Evolutionary conservation across 345 rosid genomes (phyloP), one percentile per base, ranked within the genome.

Genomic region (Salix exigua): DNA sequence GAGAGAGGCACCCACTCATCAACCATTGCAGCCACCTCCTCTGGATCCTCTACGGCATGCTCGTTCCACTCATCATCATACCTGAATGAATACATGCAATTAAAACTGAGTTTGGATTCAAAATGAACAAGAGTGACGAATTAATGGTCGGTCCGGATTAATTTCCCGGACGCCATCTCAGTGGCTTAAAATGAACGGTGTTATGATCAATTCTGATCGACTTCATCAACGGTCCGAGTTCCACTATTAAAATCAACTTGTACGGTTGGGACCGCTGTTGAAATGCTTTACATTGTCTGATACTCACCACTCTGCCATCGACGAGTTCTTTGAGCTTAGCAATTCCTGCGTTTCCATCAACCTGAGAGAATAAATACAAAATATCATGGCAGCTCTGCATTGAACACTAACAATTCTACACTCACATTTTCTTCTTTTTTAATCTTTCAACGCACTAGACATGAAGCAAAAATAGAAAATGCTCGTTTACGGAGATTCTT

Each of bases 21-120:
- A 75, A 94, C 97, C 90, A 86, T 78, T 6, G 93, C 83, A 74
- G 89, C 94, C 26, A 92, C 75, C 70, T 82, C 89, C 63, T 89
- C 97, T 50, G 96, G 97, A 85, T 91, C 79, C 30, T 90, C 88
- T 26, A 88, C 86, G 0, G 92, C 89, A 77, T 92, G 91, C 81
- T 84, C 86, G 68, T 79, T 87, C 97, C 91, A 80, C 38, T 78
- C 79, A 33, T 79, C 84, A 51, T 82, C 87, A 8, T 83, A 78
- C 84, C 94, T 87, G 86, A 7, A 26, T 87, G 86, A 7, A 26
- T 35, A 11, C 12, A 10, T 14, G 31, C 0, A 48, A 37, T 6
- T 19, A 7, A 44, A n/a, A 28, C 28, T 4, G 63, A 51, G 4
- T 12, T 16, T 73, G 12, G 31, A 51, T 31, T 71, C 18, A 31